Base-by-base conservation (phyloP, 2,329 filamentous ascomycete genomes). In the Trichoderma guizhouense region DNA sequence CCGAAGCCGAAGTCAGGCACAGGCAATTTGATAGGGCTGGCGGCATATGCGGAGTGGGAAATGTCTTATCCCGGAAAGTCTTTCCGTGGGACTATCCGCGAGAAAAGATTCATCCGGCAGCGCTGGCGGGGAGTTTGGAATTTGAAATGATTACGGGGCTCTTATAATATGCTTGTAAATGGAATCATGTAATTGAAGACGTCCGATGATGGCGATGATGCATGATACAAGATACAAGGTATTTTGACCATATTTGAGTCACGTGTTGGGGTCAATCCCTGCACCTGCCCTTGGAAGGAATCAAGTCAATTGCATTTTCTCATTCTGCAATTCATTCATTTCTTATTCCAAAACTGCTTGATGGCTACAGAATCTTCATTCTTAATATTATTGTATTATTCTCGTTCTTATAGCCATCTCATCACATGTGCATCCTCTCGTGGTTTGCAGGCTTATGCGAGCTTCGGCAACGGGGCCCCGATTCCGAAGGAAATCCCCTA, bases 81-180 rank as follows among this genome's bases (percentile, higher is more conserved):
- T 26, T 47, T 53, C 67, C 57, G 64, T 30, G 14, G 7, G 51
- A 26, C 32, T 57, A 28, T 28, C 64, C 47, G 53, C 36, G 57
- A 61, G 43, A 47, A n/a, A 62, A 69, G 28, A 26, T 69, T 69
- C 66, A 69, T 69, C 67, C 67, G 67, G 67, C 28, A 7, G 57
- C n/a, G 21, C 57, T 15, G 32, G 15, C 65, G 53, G 39, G 57
- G 66, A 69, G 66, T 34, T 60, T 47, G 11, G 0, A 21, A 30
- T 32, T 24, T 28, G 9, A 7, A 30, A 47, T 24, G 8, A 7
- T 24, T 24, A 53, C 47, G 15, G 30, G n/a, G 30, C 32, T 26
- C 18, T 21, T 60, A n/a, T 28, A 32, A 24, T 24, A 24, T 14
- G 24, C 15, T 8, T 57, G 24, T 28, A 57, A 28, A 57, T 26